phyloP scores from a whole-genome alignment of 2,329 filamentous ascomycete genomes.

The Venturia aucupariae region DNA sequence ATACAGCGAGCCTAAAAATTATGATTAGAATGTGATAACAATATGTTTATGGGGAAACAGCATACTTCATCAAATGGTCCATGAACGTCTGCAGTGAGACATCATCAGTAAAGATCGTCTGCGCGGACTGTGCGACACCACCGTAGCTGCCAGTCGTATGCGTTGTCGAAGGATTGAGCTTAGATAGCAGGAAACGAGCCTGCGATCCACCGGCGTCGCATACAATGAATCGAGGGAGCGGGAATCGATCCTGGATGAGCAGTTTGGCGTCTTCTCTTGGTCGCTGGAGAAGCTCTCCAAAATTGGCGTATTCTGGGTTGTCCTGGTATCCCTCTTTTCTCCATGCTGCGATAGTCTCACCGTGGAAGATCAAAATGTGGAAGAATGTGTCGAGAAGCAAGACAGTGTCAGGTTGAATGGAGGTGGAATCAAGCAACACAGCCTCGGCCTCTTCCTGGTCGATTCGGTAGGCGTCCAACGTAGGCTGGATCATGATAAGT shows the following conservation, averaged over 20 bases:
- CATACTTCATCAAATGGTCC: conserved; percentile 99
- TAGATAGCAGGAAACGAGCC: conserved; percentile 90
- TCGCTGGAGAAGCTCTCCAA: conserved; percentile 75
- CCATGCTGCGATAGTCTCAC: conserved; percentile 96
- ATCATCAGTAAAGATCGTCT: conserved; percentile 98
- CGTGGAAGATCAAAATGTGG: conserved; percentile 98
- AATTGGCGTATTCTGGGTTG: conserved; percentile 97
- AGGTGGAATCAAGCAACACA: conserved; percentile 91
- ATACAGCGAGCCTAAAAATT: conserved; percentile 12
- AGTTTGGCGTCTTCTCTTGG: conserved; percentile 92
- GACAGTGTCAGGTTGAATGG: conserved; percentile 89
- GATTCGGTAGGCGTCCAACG: conserved; percentile 92
- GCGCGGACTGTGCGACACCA: conserved; percentile 77
- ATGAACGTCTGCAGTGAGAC: conserved; percentile 98
- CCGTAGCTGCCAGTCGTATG: conserved; percentile 91
- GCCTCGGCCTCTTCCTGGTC: conserved; percentile 89
- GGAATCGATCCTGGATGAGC: conserved; percentile 92
- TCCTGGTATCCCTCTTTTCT: conserved; percentile 96
- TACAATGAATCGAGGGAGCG: conserved; percentile 95
- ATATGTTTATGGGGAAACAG: conserved; percentile 18
- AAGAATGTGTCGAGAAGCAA: conserved; percentile 97
- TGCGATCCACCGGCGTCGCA: conserved; percentile 98
- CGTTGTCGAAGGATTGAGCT: conserved; percentile 94
- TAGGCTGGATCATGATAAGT: conserved; percentile 97
- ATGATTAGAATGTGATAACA: not conserved